Percentiles rank a stretch among this genome's conserved stretches.
These are phyloP conservation scores for Rubus idaeus DNA, from an alignment of 306 rosid species.

Conservation along the genomic window DNA sequence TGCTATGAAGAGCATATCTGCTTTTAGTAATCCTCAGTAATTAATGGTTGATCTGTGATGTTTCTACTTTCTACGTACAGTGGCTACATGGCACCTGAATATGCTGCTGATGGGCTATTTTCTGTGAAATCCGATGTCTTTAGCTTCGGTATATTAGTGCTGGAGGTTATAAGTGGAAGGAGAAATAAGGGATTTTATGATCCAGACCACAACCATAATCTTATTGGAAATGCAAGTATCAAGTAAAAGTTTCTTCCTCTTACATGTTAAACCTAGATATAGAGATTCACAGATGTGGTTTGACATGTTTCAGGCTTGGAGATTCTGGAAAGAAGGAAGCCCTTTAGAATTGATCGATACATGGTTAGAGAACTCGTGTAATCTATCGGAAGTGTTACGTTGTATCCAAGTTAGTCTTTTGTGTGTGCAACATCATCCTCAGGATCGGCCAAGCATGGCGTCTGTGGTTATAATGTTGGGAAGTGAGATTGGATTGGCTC, in stretches of 20 bases:
- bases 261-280: neutral
- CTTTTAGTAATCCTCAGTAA: neutral
- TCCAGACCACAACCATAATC: constrained; percentile 33
- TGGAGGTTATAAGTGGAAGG: constrained; percentile 50
- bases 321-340: constrained; percentile 30
- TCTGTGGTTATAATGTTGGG: constrained; percentile 44
- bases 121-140: no score
- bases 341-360: constrained; percentile 33
- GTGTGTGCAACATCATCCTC: constrained; percentile 42
- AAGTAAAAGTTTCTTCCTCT: neutral
- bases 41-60: neutral
- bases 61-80: constrained; percentile 25
- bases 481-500: constrained; percentile 35
- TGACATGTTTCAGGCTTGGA: constrained; percentile 32
- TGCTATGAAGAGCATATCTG: neutral
- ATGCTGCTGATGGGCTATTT: no score
- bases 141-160: constrained; percentile 44
- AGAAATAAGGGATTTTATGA: constrained; percentile 37
- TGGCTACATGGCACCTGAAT: constrained; percentile 29
- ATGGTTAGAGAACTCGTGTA: constrained; percentile 11
- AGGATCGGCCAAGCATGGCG: constrained; percentile 54
- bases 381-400: constrained; percentile 22
- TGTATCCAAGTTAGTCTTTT: constrained; percentile 51
- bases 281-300: neutral
- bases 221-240: constrained; percentile 56